A percentile compares a stretch with the other conserved stretches of the same genome.
These are phyloP conservation scores for Erucastrum elatum DNA, from an alignment of 345 rosid genomes.

Conservation along the genomic window DNA sequence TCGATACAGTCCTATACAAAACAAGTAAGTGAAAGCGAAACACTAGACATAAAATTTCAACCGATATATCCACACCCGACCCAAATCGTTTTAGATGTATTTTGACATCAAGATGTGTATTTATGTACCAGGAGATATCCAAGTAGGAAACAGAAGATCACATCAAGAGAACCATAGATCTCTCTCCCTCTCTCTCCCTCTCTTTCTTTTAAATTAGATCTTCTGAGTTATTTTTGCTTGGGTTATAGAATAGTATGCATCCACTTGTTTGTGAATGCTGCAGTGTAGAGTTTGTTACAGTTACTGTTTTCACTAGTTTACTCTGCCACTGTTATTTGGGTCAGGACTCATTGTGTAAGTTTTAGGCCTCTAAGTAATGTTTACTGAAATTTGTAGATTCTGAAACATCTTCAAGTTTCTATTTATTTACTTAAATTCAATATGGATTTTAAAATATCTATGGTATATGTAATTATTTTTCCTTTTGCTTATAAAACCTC, in stretches of 20 bases:
- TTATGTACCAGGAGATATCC: slow-evolving; percentile 37
- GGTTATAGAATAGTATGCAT: slow-evolving; percentile 12
- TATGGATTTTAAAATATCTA: background rate
- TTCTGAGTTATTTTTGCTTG: background rate
- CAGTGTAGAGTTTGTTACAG: slow-evolving; percentile 18
- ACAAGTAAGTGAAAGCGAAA: slow-evolving; percentile 27
- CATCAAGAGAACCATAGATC: slow-evolving; percentile 35
- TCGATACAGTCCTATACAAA: slow-evolving; percentile 38
- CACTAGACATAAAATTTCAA: background rate
- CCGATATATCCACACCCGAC: background rate
- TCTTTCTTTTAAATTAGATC: background rate
- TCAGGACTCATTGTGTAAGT: background rate
- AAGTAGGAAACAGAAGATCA: slow-evolving; percentile 32
- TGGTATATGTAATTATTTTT: background rate
- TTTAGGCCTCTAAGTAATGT: slow-evolving; percentile 20
- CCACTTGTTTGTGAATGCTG: slow-evolving; percentile 14
- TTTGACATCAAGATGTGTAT: slow-evolving; percentile 20
- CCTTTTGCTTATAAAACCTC: background rate
- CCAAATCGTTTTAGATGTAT: background rate
- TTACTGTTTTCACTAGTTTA: slow-evolving; percentile 15
- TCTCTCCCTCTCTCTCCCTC: background rate
- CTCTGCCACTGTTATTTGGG: background rate
- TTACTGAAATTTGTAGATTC: slow-evolving; percentile 21
- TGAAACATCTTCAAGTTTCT: background rate
- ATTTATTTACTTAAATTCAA: background rate